These are phyloP conservation scores for Fusarium beomiforme DNA, from an alignment of 2,329 filamentous ascomycete species.

Conservation along the genomic window DNA sequence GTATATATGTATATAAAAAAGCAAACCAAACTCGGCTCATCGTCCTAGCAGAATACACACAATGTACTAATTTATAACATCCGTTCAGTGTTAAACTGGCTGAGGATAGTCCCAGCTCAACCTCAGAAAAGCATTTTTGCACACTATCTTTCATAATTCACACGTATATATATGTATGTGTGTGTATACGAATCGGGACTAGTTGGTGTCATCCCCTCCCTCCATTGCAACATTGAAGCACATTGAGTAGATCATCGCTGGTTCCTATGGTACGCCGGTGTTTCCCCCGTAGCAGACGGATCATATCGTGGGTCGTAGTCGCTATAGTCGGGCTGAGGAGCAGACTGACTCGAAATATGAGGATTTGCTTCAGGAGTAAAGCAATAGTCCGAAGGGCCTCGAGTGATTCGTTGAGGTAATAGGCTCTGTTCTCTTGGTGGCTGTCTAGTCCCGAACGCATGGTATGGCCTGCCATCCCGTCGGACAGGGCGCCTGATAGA, in stretches of 20 bases:
- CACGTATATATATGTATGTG: background rate
- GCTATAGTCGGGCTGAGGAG: constrained; percentile 42
- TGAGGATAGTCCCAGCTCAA: background rate
- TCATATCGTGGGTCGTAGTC: constrained; percentile 58
- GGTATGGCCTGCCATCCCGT: constrained; percentile 41
- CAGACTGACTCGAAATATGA: background rate
- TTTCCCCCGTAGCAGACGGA: constrained; percentile 28
- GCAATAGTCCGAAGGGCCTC: constrained; percentile 3
- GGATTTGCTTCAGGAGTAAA: constrained; percentile 2
- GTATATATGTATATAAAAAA: constrained; percentile 30
- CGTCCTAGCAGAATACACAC: constrained; percentile 42
- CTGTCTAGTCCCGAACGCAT: constrained; percentile 38
- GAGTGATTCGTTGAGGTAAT: constrained; percentile 1
- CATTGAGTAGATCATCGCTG: background rate
- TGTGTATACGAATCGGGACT: background rate
- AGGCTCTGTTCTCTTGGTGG: constrained; percentile 13
- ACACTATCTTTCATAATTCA: background rate
- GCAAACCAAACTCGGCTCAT: constrained; percentile 43
- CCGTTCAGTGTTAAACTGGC: background rate
- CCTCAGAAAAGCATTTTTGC: background rate
- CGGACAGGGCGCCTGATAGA: constrained; percentile 55
- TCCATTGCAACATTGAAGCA: background rate
- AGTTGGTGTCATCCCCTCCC: background rate
- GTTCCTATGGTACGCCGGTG: background rate
- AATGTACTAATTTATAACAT: constrained; percentile 34